These are phyloP conservation scores for Gnetum montanum DNA, from an alignment of 75 land plant genomes.

Conservation along the genomic window DNA sequence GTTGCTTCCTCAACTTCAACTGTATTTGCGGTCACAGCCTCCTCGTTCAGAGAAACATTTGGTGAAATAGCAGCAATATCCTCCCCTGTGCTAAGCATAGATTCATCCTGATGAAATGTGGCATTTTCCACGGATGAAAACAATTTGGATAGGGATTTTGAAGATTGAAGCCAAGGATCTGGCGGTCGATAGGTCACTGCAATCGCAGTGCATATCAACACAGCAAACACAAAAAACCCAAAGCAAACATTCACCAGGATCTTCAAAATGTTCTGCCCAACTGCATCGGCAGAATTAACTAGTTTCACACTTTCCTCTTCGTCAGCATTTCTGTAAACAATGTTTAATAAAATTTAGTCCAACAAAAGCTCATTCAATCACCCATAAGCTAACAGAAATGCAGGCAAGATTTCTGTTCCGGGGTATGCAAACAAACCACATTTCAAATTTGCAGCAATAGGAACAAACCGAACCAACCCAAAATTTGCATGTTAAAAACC, in stretches of 20 bases:
- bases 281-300: constrained; percentile 19
- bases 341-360: no score
- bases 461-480: no score
- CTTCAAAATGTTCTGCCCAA: constrained; percentile 50
- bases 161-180: constrained; percentile 84
- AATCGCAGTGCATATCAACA: constrained; percentile 70
- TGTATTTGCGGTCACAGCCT: neutral
- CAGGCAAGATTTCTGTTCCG: no score
- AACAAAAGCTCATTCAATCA: no score
- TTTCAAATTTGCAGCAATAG: no score
- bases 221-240: constrained; percentile 67
- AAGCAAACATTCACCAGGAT: constrained; percentile 62
- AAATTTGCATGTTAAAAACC: no score
- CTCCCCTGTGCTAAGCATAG: constrained; percentile 72
- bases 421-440: no score
- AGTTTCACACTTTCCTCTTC: constrained; percentile 1
- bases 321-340: no score
- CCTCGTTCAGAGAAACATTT: constrained; percentile 8
- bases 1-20: constrained; percentile 4
- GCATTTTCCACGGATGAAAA: constrained; percentile 47
- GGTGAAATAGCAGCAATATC: constrained; percentile 22
- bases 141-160: constrained; percentile 38
- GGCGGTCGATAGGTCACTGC: constrained; percentile 90
- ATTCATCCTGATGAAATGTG: constrained; percentile 70
- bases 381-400: no score